Conservation (phyloP, 2,329 filamentous ascomycete species). For the Cordyceps tenuipes region DNA sequence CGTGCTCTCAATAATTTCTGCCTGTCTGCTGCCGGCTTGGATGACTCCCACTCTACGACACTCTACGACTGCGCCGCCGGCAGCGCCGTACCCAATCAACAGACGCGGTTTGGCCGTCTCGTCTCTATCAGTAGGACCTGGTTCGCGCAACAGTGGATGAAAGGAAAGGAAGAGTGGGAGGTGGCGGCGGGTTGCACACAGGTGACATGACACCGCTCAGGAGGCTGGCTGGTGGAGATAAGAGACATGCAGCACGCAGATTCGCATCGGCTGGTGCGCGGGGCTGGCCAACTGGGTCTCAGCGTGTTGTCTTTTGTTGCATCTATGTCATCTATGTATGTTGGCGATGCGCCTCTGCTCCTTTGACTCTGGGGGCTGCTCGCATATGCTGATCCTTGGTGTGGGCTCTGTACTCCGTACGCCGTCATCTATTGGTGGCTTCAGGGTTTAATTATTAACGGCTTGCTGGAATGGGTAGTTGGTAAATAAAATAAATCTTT, state of each 20-base stretch:
- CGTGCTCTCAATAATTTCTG: slow-evolving; percentile 7
- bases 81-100: background rate
- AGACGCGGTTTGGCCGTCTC: background rate
- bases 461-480: background rate
- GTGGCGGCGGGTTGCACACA: slow-evolving; percentile 6
- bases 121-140: no score
- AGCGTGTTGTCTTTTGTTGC: background rate
- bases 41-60: slow-evolving; percentile 1
- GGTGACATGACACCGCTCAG: slow-evolving; percentile 2
- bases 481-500: background rate
- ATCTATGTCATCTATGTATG: background rate
- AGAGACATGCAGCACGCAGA: slow-evolving; percentile 8
- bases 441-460: background rate
- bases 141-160: background rate
- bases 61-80: background rate
- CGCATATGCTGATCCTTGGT: background rate
- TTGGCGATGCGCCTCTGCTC: background rate
- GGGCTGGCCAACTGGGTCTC: background rate
- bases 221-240: slow-evolving; percentile 6
- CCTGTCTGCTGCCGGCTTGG: slow-evolving; percentile 1
- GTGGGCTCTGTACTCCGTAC: background rate
- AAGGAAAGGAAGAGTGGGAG: background rate
- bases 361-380: background rate
- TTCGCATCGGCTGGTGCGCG: slow-evolving; percentile 3
- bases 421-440: background rate